Evolutionary conservation across 164 flowering plant species (phyloP), one percentile per base, ranked within the genome.

Genomic region (Sedum album): DNA sequence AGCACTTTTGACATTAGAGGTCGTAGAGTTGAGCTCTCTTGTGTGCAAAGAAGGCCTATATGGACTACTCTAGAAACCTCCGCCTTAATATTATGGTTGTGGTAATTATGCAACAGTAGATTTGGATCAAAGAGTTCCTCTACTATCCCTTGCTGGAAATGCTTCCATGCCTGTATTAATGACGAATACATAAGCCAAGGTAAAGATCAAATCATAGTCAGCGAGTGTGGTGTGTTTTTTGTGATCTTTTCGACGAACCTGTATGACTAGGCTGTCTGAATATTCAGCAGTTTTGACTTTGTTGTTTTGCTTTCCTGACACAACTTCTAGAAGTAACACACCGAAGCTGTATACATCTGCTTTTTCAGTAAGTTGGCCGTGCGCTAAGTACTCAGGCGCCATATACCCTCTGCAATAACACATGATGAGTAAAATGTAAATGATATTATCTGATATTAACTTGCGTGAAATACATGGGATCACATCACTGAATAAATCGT

Each of bases 271-370:
- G 42, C 62, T 31, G 62, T 63, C 33, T 14, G 63, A 26, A 28
- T 28, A 21, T 68, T 67, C 46, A 5, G 65, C 53, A 46, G 67
- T 73, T 83, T 87, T 84, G 44, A 71, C 61, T 86, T 79, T 28
- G 70, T 68, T 78, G 76, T 75, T 83, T 46, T 71, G 75, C 65
- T 51, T 85, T 14, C 88, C 85, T 68, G 66, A 51, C 10, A 84
- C 75, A 31, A 87, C 73, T 77, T 89, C 95, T 17, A 87, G 68
- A 10, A 85, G 72, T 8, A 87, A 72, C 66, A 88, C 87, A 18
- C 95, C 95, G 66, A 82, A 88, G 73, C 91, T 84, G 73, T 84
- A 89, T 42, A 89, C 85, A 72, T 89, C 89, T 21, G 86, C 89
- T 75, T 89, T 87, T 76, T 85, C 90, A 11, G 89, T 81, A 69